Evolutionary conservation across 306 rosid genomes (phyloP).

Genomic region (Castanea sativa): DNA sequence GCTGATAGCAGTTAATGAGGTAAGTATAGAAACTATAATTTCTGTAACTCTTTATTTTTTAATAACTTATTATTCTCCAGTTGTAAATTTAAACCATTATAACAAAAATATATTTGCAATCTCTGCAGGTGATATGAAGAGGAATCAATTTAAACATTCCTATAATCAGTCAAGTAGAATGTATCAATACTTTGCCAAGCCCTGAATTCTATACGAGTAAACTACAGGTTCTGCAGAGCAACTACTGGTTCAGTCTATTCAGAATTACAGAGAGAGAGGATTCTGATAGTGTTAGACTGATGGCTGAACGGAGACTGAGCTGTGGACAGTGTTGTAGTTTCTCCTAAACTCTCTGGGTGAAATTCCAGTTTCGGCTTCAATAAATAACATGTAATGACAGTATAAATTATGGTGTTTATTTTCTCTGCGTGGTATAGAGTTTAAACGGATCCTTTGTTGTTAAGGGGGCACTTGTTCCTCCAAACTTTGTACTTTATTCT

Average conservation of each 20-base stretch:
- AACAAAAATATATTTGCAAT: not conserved
- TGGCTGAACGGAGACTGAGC: constrained; percentile 17
- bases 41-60: not conserved
- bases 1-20: constrained; percentile 44
- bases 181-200: too few species aligned
- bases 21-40: not conserved
- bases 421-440: not conserved
- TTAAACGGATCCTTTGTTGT: constrained; percentile 7
- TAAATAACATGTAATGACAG: constrained; percentile 10
- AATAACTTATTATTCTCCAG: not conserved
- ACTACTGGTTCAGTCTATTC: constrained; percentile 1
- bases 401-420: constrained; percentile 21
- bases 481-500: constrained; percentile 5
- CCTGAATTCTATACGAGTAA: not conserved
- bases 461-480: constrained; percentile 2
- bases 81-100: too few species aligned
- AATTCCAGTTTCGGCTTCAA: constrained; percentile 11
- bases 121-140: constrained; percentile 17
- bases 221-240: constrained; percentile 14
- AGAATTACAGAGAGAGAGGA: constrained; percentile 7
- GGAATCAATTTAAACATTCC: not conserved
- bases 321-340: constrained; percentile 7
- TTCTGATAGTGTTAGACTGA: constrained; percentile 9
- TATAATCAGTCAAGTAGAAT: too few species aligned
- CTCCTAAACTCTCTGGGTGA: constrained; percentile 1